Percentiles rank a stretch among this genome's conserved stretches.
Conservation (phyloP, 441 rosid genomes). For the Cnidoscolus chayamansa region DNA sequence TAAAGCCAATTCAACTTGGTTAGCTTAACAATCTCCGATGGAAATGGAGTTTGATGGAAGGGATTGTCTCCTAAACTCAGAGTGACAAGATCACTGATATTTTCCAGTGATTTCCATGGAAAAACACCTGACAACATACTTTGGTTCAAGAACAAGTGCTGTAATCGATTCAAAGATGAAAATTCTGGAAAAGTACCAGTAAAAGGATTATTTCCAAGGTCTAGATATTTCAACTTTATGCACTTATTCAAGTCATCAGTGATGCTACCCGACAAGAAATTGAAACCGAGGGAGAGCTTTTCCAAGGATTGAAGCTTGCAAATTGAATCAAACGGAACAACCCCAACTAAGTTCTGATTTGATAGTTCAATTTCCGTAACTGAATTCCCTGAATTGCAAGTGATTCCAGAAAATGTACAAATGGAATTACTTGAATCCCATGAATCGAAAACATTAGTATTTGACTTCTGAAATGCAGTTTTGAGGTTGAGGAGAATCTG, state of each 20-base stretch:
- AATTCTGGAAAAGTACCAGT: constrained; percentile 59
- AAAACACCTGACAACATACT: constrained; percentile 62
- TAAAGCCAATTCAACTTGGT: constrained; percentile 58
- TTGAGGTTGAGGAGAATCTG: constrained; percentile 48
- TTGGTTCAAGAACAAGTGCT: constrained; percentile 49
- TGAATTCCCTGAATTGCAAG: constrained; percentile 39
- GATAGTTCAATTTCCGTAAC: constrained; percentile 78
- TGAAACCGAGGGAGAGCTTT: constrained; percentile 68
- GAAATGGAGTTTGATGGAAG: constrained; percentile 49
- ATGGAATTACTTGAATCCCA: constrained; percentile 40
- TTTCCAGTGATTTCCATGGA: constrained; percentile 65
- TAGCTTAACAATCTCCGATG: constrained; percentile 43
- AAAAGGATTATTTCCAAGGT: constrained; percentile 74
- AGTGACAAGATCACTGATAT: constrained; percentile 43
- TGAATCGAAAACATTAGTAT: constrained; percentile 39
- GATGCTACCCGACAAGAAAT: constrained; percentile 48
- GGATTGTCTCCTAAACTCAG: constrained; percentile 78
- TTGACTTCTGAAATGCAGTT: constrained; percentile 37
- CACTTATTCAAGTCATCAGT: constrained; percentile 45
- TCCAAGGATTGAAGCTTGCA: constrained; percentile 57
- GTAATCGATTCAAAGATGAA: constrained; percentile 47
- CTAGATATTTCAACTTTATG: constrained; percentile 54
- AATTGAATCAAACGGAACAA: constrained; percentile 49
- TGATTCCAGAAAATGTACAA: constrained; percentile 64
- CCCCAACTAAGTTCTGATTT: constrained; percentile 37